Evolutionary conservation across 305 asterid genomes (phyloP).

Genomic region (Rubia peregrina): DNA sequence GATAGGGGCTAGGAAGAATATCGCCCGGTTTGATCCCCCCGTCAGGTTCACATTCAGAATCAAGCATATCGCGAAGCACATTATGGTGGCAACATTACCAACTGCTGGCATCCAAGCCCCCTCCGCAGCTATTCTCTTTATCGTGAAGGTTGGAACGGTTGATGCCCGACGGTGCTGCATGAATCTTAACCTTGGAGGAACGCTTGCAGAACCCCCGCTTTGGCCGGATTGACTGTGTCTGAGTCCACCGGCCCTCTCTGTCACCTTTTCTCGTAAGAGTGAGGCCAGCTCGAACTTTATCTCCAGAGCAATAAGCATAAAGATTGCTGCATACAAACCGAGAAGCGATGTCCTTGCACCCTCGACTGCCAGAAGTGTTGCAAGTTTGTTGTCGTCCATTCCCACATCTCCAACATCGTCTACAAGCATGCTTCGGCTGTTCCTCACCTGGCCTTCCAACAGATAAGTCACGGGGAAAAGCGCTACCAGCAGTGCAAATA

Average conservation of each 20-base stretch:
- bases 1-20: conserved; percentile 91
- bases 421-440: conserved; percentile 49
- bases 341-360: conserved; percentile 96
- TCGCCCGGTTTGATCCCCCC: conserved; percentile 91
- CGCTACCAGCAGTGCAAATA: conserved; percentile 92
- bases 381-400: conserved; percentile 74
- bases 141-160: conserved; percentile 63
- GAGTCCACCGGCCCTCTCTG: conserved; percentile 61
- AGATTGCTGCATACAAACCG: conserved; percentile 88
- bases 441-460: conserved; percentile 91
- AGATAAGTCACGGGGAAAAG: conserved; percentile 95
- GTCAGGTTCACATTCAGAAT: conserved; percentile 75
- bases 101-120: conserved; percentile 99
- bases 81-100: conserved; percentile 88
- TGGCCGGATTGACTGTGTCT: conserved; percentile 71
- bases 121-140: conserved; percentile 73
- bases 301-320: conserved; percentile 95
- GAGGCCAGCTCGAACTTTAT: conserved; percentile 93
- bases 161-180: conserved; percentile 92
- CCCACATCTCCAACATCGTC: conserved; percentile 45
- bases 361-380: conserved; percentile 76
- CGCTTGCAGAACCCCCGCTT: conserved; percentile 54
- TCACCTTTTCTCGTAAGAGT: conserved; percentile 60
- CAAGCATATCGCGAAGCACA: conserved; percentile 91
- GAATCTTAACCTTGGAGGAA: conserved; percentile 84